phyloP scores from a whole-genome alignment of 2,329 filamentous ascomycete genomes.

The Emericellopsis cladophorae region DNA sequence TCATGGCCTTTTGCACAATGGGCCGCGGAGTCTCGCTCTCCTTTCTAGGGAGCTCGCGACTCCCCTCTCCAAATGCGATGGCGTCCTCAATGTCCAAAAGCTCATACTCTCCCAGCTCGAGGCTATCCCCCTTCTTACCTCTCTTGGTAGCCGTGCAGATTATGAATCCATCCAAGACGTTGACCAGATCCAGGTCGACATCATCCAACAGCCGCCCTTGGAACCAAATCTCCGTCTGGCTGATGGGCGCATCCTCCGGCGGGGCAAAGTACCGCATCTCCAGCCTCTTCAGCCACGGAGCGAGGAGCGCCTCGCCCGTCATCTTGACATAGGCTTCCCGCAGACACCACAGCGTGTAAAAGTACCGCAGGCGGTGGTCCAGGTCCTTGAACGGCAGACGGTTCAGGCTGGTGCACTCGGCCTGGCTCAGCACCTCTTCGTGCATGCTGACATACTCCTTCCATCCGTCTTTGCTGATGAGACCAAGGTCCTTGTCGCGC shows the following conservation, averaged over 20 bases:
- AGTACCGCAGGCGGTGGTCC: constrained; percentile 52
- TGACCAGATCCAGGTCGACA: constrained; percentile 19
- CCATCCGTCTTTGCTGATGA: constrained; percentile 48
- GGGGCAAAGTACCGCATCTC: constrained; percentile 55
- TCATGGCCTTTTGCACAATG: background rate
- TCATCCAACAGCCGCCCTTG: constrained; percentile 15
- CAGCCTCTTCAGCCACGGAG: constrained; percentile 57
- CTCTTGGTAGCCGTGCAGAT: constrained; percentile 37
- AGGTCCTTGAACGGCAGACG: constrained; percentile 14
- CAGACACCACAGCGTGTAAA: constrained; percentile 69
- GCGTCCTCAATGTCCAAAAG: constrained; percentile 30
- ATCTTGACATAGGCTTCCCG: constrained; percentile 77
- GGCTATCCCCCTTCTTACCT: constrained; percentile 22
- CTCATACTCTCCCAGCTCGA: constrained; percentile 27
- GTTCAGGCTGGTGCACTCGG: constrained; percentile 52
- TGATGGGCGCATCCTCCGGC: constrained; percentile 22
- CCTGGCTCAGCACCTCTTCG: constrained; percentile 52
- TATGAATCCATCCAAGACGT: constrained; percentile 40
- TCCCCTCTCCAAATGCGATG: constrained; percentile 27
- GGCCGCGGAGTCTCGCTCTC: background rate
- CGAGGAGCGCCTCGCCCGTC: constrained; percentile 65
- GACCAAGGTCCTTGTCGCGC: constrained; percentile 43
- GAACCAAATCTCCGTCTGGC: constrained; percentile 16
- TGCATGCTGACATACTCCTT: constrained; percentile 58
- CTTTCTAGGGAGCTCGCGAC: background rate